Evolutionary conservation across 2,329 filamentous ascomycete genomes (phyloP), one percentile per base, ranked within the genome.

Genomic region (Ophidiomyces ophidiicola): DNA sequence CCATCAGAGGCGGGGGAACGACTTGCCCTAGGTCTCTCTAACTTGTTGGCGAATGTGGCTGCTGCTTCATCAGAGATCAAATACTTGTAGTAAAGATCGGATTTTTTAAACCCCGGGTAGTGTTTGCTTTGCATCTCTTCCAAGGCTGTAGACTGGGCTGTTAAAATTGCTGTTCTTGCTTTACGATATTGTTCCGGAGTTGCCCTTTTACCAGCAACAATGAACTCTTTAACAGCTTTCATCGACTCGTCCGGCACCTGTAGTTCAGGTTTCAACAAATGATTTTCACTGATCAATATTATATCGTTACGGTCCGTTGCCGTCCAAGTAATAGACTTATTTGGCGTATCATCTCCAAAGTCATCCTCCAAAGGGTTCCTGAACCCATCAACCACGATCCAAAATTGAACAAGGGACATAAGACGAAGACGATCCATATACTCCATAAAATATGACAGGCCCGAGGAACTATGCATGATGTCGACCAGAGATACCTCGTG

Each of bases 401-500:
- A 98, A 59, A 96, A 98, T 53, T 98, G 90, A 4, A 98, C 87
- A 32, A 94, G 66, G 10, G 82, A 74, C 80, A 96, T 88, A 18
- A 88, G 69, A 11, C 74, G 72, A 55, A 87, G 82, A 29, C 90
- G 78, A 57, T 98, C 90, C 90, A 98, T 98, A 54, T 86, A 96
- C 57, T 98, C 90, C 90, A 98, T 98, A 63, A 98, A 96, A 57
- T 94, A 98, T 2, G 90, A 96, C 6, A 98, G 69, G 0, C 85
- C 88, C 1, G 88, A 82, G 2, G 90, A 76, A 58, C 92, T 86
- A 49, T 87, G 81, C 42, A 98, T 69, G n/a, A 98, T 70, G 48
- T 96, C 86, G 8, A 79, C 74, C 2, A 96, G 67, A 1, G 82
- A 78, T 5, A 80, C 80, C 50, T 82, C 81, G 47, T 86, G 79